A percentile compares a stretch with the other conserved stretches of the same genome.
Evolutionary conservation across 148 eudicot genomes (phyloP).

Genomic region (Silene uniflora): DNA sequence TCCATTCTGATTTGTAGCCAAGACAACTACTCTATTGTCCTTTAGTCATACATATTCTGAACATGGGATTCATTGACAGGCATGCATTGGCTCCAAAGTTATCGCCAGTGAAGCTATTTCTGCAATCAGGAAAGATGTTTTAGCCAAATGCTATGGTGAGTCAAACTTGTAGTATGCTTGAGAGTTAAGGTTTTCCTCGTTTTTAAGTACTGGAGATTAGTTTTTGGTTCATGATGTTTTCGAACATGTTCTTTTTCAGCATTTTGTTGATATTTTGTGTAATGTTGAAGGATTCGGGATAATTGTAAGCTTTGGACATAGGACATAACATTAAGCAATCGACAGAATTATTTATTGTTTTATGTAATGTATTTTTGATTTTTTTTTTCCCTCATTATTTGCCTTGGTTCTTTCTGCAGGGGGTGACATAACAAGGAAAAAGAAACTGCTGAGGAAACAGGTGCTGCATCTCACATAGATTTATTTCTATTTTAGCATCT

Average conservation of each 20-base stretch:
- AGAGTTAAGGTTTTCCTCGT: not conserved
- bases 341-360: not conserved
- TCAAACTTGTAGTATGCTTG: conserved; percentile 6
- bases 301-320: not conserved
- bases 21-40: not conserved
- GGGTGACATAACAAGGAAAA: conserved; percentile 92
- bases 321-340: not conserved
- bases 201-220: not conserved
- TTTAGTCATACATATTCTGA: not conserved
- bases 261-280: not conserved
- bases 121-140: conserved; percentile 93
- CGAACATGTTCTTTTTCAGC: not conserved
- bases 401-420: conserved; percentile 40
- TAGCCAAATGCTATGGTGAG: conserved; percentile 96
- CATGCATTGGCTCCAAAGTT: conserved; percentile 90
- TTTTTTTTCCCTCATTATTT: not conserved
- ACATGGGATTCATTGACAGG: conserved; percentile 41
- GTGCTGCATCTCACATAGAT: conserved; percentile 30
- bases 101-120: conserved; percentile 96
- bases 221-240: not conserved
- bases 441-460: conserved; percentile 94
- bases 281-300: not conserved
- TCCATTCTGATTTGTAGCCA: too few relatives aligned
- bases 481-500: not conserved
- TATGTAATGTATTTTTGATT: not conserved